These are phyloP conservation scores for Ophiostoma tasmaniense DNA, from an alignment of 2,329 filamentous ascomycete genomes.

Conservation along the genomic window DNA sequence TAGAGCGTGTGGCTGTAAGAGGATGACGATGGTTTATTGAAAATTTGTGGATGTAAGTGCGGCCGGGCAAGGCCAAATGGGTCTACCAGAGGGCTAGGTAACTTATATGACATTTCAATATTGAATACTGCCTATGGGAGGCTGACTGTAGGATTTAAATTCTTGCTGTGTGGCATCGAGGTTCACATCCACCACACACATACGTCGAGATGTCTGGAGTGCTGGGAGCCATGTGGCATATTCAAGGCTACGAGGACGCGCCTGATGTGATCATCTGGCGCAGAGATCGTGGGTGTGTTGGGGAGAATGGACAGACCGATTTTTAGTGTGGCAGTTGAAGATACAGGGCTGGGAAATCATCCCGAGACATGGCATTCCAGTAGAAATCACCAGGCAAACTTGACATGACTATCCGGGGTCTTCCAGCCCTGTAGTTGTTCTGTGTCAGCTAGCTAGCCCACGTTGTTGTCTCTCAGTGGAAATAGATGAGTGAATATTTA, in stretches of 20 bases:
- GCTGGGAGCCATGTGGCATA: conserved; percentile 3
- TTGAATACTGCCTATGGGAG: neutral
- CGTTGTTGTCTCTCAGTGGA: neutral
- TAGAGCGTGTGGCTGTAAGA: neutral
- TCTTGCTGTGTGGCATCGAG: neutral
- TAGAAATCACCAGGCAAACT: neutral
- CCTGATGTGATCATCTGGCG: neutral
- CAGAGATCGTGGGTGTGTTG: neutral
- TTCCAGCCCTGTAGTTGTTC: neutral
- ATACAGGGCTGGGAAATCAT: neutral
- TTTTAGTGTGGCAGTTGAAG: neutral
- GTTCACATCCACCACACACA: neutral
- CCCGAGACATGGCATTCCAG: neutral
- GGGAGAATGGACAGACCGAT: neutral
- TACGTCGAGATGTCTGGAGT: conserved; percentile 10
- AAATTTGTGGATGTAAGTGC: neutral
- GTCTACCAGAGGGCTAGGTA: neutral
- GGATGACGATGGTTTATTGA: neutral
- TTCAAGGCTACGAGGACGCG: neutral
- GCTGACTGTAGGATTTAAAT: neutral
- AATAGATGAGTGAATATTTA: neutral
- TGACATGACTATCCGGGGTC: neutral
- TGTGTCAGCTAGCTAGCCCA: neutral
- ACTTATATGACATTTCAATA: neutral
- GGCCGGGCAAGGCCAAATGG: neutral